Evolutionary conservation across 2,329 filamentous ascomycete genomes (phyloP).

Genomic region (Hymenoscyphus albidus): DNA sequence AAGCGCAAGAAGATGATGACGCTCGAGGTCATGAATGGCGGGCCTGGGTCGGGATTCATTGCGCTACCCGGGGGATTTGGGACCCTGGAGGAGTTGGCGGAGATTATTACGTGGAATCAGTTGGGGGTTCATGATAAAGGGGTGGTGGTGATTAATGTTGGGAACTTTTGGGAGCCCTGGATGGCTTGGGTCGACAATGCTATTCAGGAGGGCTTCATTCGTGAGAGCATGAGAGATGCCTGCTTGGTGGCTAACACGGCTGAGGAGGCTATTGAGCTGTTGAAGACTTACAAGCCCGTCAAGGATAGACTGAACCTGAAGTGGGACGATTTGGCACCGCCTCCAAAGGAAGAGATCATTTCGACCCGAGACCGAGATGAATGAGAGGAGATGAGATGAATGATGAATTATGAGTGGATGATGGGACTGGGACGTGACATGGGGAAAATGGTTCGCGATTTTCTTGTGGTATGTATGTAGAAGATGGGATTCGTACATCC

Average conservation of each 20-base stretch:
- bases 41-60: slow-evolving; percentile 82
- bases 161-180: slow-evolving; percentile 89
- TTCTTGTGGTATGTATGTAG: background rate
- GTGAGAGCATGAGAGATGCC: slow-evolving; percentile 66
- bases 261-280: slow-evolving; percentile 65
- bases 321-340: slow-evolving; percentile 49
- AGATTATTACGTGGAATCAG: slow-evolving; percentile 92
- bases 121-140: slow-evolving; percentile 82
- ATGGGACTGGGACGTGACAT: background rate
- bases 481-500: background rate
- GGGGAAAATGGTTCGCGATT: background rate
- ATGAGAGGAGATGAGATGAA: background rate
- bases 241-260: slow-evolving; percentile 70
- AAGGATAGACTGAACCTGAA: slow-evolving; percentile 73
- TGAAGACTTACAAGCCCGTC: slow-evolving; percentile 73
- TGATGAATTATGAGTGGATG: background rate
- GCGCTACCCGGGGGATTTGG: slow-evolving; percentile 87
- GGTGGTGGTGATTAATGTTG: slow-evolving; percentile 79
- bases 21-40: slow-evolving; percentile 75
- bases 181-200: slow-evolving; percentile 76
- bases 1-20: slow-evolving; percentile 94
- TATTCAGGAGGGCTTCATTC: slow-evolving; percentile 74
- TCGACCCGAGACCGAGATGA: background rate
- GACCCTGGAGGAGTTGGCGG: slow-evolving; percentile 93
- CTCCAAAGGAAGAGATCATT: background rate